A percentile compares a stretch with the other conserved stretches of the same genome.
phyloP scores from a whole-genome alignment of 768 basidiomycete genomes.

The Rhodotorula sphaerocarpa region DNA sequence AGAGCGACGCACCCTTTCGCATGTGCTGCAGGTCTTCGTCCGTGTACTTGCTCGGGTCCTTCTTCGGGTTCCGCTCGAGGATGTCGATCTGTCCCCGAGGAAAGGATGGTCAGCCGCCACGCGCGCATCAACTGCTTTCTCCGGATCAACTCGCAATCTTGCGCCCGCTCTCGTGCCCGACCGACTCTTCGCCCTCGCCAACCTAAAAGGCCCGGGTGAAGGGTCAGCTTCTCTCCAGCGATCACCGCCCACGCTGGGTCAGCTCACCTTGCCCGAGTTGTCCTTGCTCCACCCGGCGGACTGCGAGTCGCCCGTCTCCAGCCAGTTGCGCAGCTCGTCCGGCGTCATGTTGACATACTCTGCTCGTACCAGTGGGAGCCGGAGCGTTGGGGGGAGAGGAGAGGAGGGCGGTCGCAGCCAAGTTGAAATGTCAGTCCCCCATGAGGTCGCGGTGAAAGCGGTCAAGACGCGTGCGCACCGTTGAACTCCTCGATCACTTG shows the following conservation, averaged over 20 bases:
- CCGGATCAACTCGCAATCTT: conserved; percentile 40
- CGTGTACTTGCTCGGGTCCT: conserved; percentile 42
- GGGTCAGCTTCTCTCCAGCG: neutral
- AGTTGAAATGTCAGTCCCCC: neutral
- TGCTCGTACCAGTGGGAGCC: too few species aligned
- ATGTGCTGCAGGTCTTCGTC: conserved; percentile 46
- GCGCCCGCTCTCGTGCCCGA: conserved; percentile 39
- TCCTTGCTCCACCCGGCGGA: conserved; percentile 42
- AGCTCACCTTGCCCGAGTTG: conserved; percentile 41
- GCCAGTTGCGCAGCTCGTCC: conserved; percentile 44
- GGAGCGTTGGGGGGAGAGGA: neutral
- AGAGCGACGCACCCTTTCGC: conserved; percentile 30
- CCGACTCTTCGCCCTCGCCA: conserved; percentile 19
- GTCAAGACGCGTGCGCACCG: conserved; percentile 27
- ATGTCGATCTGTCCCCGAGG: conserved; percentile 39
- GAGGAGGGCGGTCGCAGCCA: too few species aligned
- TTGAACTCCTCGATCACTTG: conserved; percentile 44
- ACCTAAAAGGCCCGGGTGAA: conserved; percentile 20
- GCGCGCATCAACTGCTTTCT: too few species aligned
- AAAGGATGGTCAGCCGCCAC: neutral
- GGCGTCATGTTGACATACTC: conserved; percentile 47
- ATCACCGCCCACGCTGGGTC: too few species aligned
- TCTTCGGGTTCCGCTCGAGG: conserved; percentile 44
- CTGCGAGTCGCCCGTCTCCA: conserved; percentile 42
- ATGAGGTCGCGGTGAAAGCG: neutral